Evolutionary conservation across 306 rosid genomes (phyloP), one percentile per base, ranked within the genome.

Genomic region (Rosa rugosa): DNA sequence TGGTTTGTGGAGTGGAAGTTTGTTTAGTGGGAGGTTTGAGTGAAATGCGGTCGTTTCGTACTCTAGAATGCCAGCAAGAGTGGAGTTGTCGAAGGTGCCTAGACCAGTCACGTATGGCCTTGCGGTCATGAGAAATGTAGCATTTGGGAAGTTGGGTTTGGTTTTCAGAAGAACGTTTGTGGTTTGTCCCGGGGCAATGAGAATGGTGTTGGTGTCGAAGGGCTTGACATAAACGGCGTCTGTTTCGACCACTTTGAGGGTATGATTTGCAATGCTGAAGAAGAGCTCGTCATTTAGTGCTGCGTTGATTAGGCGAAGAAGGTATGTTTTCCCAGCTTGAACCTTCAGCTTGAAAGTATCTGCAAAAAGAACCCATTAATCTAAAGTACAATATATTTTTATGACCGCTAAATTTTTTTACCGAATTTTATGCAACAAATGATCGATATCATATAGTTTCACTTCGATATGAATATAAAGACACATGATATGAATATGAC

Each of bases 241-340:
- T 1, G 68, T 88, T 40, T 87, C 94, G 8, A 92, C 89, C 0
- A 88, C 87, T 51, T 59, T 86, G 42, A 92, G 87, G 8, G 83
- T 87, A 75, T 92, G 94, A 49, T 88, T 88, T 45, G 94, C 93
- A 18, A 92, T 84, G 87, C 90, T 87, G 80, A 90, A 88, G 83
- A 92, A 92, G 10, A 88, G 84, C 63, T 90, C 90, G 2, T 87
- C 89, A 34, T 92, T 86, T 5, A 91, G 87, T 46, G 93, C 92
- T 0, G 91, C 94, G 13, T 91, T 91, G 82, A 91, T 86, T 25
- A 91, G 42, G 7, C 92, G 93, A 0, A 91, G 84, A 74, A 89
- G 91, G 74, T 91, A 87, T 1, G 89, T 83, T 65, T 86, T 90
- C 68, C 93, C 89, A 0, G 77, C 73, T 80, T 86, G 83, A 50